Conservation (phyloP, 805 yeast species). For the Metschnikowia cubensis region DNA sequence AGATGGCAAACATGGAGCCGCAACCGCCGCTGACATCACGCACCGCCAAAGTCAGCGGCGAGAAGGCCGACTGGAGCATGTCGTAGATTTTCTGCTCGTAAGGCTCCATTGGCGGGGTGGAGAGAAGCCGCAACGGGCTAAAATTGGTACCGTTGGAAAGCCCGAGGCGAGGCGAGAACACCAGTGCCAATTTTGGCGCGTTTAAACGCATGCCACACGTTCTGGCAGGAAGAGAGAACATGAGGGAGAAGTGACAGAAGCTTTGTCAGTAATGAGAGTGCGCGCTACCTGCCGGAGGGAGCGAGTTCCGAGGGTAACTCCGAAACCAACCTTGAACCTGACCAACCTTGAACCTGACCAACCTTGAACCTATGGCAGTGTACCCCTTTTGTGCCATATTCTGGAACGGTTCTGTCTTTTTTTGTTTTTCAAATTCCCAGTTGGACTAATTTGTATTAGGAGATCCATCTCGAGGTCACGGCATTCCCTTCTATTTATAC, state of each 20-base stretch:
- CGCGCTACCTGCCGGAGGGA: not conserved
- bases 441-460: too few relatives aligned
- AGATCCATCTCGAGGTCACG: too few relatives aligned
- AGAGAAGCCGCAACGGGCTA: conserved; percentile 6
- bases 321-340: too few relatives aligned
- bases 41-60: conserved; percentile 63
- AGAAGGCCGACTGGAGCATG: conserved; percentile 50
- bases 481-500: too few relatives aligned
- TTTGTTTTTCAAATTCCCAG: too few relatives aligned
- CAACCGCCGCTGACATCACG: conserved; percentile 89
- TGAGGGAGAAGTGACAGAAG: not conserved
- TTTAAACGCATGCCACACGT: not conserved
- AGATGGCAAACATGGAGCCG: conserved; percentile 95
- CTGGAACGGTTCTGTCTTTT: too few relatives aligned
- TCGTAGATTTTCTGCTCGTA: conserved; percentile 63
- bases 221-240: not conserved
- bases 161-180: not conserved
- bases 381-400: too few relatives aligned
- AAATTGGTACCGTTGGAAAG: not conserved
- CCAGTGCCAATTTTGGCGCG: not conserved
- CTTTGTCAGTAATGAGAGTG: not conserved
- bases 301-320: too few relatives aligned
- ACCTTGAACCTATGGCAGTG: too few relatives aligned
- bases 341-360: too few relatives aligned
- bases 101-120: conserved; percentile 40